Evolutionary conservation across 495 filamentous ascomycete species (phyloP), one percentile per base, ranked within the genome.

Genomic region (Xylona heveae): DNA sequence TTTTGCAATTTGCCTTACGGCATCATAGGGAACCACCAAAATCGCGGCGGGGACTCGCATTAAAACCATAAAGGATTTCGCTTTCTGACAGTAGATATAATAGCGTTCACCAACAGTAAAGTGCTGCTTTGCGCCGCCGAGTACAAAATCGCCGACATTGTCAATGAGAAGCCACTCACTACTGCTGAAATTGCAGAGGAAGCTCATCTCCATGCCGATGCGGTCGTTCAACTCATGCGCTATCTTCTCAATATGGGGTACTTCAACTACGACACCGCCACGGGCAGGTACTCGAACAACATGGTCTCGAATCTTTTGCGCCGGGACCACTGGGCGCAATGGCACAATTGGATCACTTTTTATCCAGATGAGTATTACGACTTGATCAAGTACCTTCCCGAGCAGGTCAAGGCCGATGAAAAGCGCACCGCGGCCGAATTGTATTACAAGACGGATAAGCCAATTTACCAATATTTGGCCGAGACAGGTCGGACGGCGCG

Each of bases 311-410:
- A 26, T 9, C 33, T 46, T 1, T 36, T 52, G 1, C 34, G 15
- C 5, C 37, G 33, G 9, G 38, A 42, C 24, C 46, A 54, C 30
- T 52, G 50, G 49, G 50, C 49, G 1, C 47, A 52, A 38, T 52
- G 50, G 50, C 38, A 38, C 5, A 42, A 41, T 25, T 53, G 49
- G 50, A 44, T 50, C 1, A 22, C 42, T 3, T 33, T 50, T 1
- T 53, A 53, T 24, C 43, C 46, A 2, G 48, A 48, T 23, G 35
- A 51, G 27, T 51, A 51, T 38, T 53, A 53, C 36, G 46, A 51
- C 36, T 47, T 53, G 32, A 44, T 47, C 2, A 34, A 42, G 10
- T 46, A 47, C 6, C 43, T 53, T 10, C 50, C 49, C 0, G 26
- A n/a, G 0, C 16, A 40, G 1, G 19, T 31, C 19, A 27, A 30